Conservation (phyloP, 345 rosid genomes). For the Noccaea caerulescens region DNA sequence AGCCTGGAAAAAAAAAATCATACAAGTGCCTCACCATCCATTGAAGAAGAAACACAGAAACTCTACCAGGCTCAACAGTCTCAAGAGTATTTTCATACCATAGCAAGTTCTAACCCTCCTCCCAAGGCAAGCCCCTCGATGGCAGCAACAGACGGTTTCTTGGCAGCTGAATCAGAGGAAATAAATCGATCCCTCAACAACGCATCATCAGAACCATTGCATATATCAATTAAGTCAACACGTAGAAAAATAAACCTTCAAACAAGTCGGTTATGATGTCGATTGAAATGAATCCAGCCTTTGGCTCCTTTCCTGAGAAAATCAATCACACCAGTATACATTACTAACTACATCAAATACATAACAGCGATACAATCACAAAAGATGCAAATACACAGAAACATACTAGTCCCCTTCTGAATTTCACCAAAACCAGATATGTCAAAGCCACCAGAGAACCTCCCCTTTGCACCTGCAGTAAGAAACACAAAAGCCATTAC, state of each 20-base stretch:
- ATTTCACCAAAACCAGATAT: conserved; percentile 72
- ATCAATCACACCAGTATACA: conserved; percentile 12
- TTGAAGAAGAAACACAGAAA: not conserved
- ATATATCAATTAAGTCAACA: not conserved
- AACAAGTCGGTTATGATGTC: conserved; percentile 66
- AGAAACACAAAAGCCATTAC: not conserved
- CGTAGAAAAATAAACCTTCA: conserved; percentile 63
- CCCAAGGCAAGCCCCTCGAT: conserved; percentile 98
- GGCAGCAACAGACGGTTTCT: conserved; percentile 97
- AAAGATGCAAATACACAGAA: not conserved
- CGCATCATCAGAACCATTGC: conserved; percentile 10
- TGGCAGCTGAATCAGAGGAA: conserved; percentile 61
- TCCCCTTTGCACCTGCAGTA: conserved; percentile 79
- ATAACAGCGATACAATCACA: conserved; percentile 2
- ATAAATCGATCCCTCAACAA: conserved; percentile 26
- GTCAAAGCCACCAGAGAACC: conserved; percentile 97
- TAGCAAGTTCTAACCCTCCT: conserved; percentile 95
- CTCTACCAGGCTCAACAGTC: conserved; percentile 20
- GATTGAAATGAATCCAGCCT: conserved; percentile 64
- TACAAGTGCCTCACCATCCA: conserved; percentile 21
- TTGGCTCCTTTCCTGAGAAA: conserved; percentile 60
- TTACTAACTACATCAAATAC: conserved; percentile 24
- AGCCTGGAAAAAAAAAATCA: conserved; percentile 50
- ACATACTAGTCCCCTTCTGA: conserved; percentile 64
- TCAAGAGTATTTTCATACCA: conserved; percentile 60